Base-by-base conservation (phyloP, 2,329 filamentous ascomycete genomes). In the Xylaria sp. region DNA sequence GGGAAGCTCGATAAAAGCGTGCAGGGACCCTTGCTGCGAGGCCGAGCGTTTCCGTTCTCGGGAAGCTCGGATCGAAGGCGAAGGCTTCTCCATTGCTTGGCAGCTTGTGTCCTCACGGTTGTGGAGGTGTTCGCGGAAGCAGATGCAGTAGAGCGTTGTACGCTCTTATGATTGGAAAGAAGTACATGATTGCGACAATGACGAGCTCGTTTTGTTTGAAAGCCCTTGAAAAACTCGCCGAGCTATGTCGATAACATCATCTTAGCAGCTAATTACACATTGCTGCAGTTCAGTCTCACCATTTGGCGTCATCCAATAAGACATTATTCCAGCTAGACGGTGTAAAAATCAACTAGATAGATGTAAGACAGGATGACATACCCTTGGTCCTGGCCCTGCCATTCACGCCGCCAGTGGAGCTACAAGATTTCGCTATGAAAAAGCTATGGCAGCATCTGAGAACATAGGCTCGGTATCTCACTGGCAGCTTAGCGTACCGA, bases 391-490 rank as follows among this genome's bases (percentile, higher is more conserved):
- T n/a, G n/a, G n/a, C n/a, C n/a, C n/a, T n/a, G n/a, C n/a, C n/a
- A n/a, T n/a, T n/a, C n/a, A n/a, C n/a, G n/a, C n/a, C n/a, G n/a
- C n/a, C n/a, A n/a, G n/a, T n/a, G n/a, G n/a, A n/a, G n/a, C n/a
- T n/a, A n/a, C n/a, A n/a, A n/a, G n/a, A n/a, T n/a, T n/a, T n/a
- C n/a, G n/a, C n/a, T n/a, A 83, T 83, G 52, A 89, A 87, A 78
- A 90, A 90, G 52, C 86, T 89, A 18, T 89, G 84, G 72, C 86
- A 89, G 8, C 87, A 70, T 91, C 87, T 2, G 87, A 90, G n/a
- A n/a, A n/a, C n/a, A n/a, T n/a, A n/a, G n/a, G n/a, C n/a, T n/a
- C n/a, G n/a, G 62, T 41, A 18, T 20, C 12, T 45, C 23, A 8
- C 36, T 5, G 18, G 18, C n/a, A 36, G 18, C 39, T n/a, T n/a